phyloP scores from a whole-genome alignment of 2,329 filamentous ascomycete genomes.

The Cladorrhinum sp. region DNA sequence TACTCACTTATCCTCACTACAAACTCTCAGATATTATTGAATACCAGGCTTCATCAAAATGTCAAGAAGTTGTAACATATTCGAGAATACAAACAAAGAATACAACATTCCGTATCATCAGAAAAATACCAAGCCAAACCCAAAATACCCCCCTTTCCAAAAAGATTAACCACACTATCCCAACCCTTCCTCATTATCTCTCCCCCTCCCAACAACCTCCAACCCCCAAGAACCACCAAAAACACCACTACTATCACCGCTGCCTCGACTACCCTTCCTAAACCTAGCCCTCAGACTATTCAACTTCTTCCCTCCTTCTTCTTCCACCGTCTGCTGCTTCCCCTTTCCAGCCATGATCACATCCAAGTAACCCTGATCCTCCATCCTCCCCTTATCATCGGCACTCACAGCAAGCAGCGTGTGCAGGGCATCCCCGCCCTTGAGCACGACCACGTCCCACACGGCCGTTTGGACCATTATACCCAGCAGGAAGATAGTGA shows the following conservation, averaged over 20 bases:
- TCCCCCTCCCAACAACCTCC: background rate
- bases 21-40: no score
- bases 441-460: constrained; percentile 27
- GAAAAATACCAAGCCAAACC: no score
- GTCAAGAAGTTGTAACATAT: no score
- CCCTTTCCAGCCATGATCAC: background rate
- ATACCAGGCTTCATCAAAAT: no score
- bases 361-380: constrained; percentile 10
- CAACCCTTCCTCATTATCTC: background rate
- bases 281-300: background rate
- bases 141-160: background rate
- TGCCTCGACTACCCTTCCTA: background rate
- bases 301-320: background rate
- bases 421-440: constrained; percentile 27
- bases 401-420: constrained; percentile 29
- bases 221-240: constrained; percentile 2
- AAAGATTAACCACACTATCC: background rate
- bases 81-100: no score
- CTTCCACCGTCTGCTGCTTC: background rate
- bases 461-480: constrained; percentile 29
- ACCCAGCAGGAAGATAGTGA: constrained; percentile 24
- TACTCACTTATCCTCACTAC: no score
- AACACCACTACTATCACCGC: background rate
- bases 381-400: constrained; percentile 19
- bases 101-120: no score